Percentiles rank a stretch among this genome's conserved stretches.
phyloP scores from a whole-genome alignment of 352 stramenopile species.

The Peronospora farinosa region DNA sequence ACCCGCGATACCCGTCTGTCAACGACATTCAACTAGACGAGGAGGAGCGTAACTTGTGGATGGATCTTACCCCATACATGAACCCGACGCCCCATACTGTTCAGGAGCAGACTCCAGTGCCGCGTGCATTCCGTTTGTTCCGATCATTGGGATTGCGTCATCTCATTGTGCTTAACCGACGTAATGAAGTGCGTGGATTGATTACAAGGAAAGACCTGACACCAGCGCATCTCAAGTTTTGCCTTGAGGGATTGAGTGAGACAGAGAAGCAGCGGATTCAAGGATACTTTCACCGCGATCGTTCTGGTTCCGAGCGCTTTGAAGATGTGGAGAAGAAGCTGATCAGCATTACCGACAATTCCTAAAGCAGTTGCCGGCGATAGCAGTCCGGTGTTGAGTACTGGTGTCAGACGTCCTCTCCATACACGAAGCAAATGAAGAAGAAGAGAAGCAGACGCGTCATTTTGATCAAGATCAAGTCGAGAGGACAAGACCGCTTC shows the following conservation, averaged over 20 bases:
- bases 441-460: too few species aligned
- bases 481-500: too few species aligned
- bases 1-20: slow-evolving; percentile 73
- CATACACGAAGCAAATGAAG: too few species aligned
- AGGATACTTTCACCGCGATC: slow-evolving; percentile 77
- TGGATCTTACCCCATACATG: slow-evolving; percentile 96
- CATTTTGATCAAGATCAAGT: too few species aligned
- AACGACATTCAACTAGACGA: slow-evolving; percentile 88
- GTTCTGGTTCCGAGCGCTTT: slow-evolving; percentile 60
- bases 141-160: slow-evolving; percentile 95
- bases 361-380: slow-evolving; percentile 30
- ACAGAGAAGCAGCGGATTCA: slow-evolving; percentile 78
- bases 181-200: slow-evolving; percentile 85
- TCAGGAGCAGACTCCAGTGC: slow-evolving; percentile 91
- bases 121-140: slow-evolving; percentile 95
- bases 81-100: slow-evolving; percentile 95
- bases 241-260: slow-evolving; percentile 70
- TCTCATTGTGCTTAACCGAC: slow-evolving; percentile 88
- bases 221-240: slow-evolving; percentile 73
- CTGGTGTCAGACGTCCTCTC: too few species aligned
- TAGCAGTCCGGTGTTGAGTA: neutral
- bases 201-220: slow-evolving; percentile 86
- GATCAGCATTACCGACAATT: slow-evolving; percentile 80
- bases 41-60: slow-evolving; percentile 81
- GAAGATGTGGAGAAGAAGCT: slow-evolving; percentile 81